These are phyloP conservation scores for Lipomyces anomalus DNA, from an alignment of 805 yeast genomes.

Conservation along the genomic window DNA sequence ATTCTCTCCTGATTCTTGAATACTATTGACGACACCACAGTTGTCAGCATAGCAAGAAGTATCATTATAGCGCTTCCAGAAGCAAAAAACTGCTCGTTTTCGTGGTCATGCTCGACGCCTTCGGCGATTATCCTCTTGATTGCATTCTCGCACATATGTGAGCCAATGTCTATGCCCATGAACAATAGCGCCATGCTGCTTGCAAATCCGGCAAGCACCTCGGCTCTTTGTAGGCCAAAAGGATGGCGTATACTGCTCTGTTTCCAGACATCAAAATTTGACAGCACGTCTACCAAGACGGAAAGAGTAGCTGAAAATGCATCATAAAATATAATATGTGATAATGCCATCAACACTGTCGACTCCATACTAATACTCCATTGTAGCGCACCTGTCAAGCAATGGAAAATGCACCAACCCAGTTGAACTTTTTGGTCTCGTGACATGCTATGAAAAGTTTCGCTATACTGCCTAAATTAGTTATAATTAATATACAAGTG, in stretches of 20 bases:
- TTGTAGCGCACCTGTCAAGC: constrained; percentile 47
- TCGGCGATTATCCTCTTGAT: constrained; percentile 15
- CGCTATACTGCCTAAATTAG: constrained; percentile 36
- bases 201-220: constrained; percentile 83
- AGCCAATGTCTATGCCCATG: constrained; percentile 83
- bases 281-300: constrained; percentile 68
- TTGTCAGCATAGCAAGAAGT: constrained; percentile 28
- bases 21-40: constrained; percentile 34
- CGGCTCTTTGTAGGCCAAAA: constrained; percentile 88
- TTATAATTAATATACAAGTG: constrained; percentile 37
- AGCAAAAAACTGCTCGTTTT: constrained; percentile 14
- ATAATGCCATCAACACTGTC: constrained; percentile 62
- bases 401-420: constrained; percentile 54
- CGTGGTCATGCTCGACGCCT: constrained; percentile 16
- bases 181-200: constrained; percentile 76
- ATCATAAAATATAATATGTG: constrained; percentile 85
- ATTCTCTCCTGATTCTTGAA: constrained; percentile 34
- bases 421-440: constrained; percentile 54
- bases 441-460: constrained; percentile 56
- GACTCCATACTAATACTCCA: constrained; percentile 56
- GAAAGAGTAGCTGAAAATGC: constrained; percentile 67
- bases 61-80: constrained; percentile 16
- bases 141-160: constrained; percentile 79
- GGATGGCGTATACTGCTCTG: constrained; percentile 77
- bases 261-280: constrained; percentile 92